Evolutionary conservation across 306 rosid species (phyloP).

Genomic region (Astragalus membranaceus): DNA sequence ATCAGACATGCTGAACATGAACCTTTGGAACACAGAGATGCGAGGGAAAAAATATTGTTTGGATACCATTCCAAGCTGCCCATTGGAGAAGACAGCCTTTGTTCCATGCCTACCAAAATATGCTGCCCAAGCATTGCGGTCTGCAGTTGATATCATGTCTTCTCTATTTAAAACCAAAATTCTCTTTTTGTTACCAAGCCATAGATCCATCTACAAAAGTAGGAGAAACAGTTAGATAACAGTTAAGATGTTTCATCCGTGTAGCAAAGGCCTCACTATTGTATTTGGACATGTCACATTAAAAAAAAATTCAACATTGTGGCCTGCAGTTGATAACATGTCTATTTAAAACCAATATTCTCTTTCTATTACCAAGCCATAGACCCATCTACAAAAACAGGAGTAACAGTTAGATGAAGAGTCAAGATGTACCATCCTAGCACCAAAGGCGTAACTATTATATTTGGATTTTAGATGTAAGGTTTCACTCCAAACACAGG

Average conservation of each 20-base stretch:
- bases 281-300: too few species aligned
- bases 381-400: constrained; percentile 63
- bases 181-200: too few species aligned
- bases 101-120: constrained; percentile 65
- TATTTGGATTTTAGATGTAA: background rate
- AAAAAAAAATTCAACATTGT: too few species aligned
- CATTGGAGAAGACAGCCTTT: constrained; percentile 79
- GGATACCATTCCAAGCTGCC: constrained; percentile 85
- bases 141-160: too few species aligned
- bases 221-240: too few species aligned
- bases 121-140: too few species aligned
- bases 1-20: constrained; percentile 19
- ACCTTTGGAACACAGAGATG: constrained; percentile 16
- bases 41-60: background rate
- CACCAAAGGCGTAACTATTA: background rate
- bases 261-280: too few species aligned
- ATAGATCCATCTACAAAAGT: too few species aligned
- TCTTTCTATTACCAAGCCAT: constrained; percentile 86
- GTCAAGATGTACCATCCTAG: background rate
- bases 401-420: constrained; percentile 14
- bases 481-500: background rate
- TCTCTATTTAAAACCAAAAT: too few species aligned
- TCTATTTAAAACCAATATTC: too few species aligned
- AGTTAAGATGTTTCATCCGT: too few species aligned
- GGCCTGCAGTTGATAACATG: too few species aligned